A percentile compares a stretch with the other conserved stretches of the same genome.
phyloP scores from a whole-genome alignment of 1,284 basidiomycete genomes.

The Cerioporus squamosus region DNA sequence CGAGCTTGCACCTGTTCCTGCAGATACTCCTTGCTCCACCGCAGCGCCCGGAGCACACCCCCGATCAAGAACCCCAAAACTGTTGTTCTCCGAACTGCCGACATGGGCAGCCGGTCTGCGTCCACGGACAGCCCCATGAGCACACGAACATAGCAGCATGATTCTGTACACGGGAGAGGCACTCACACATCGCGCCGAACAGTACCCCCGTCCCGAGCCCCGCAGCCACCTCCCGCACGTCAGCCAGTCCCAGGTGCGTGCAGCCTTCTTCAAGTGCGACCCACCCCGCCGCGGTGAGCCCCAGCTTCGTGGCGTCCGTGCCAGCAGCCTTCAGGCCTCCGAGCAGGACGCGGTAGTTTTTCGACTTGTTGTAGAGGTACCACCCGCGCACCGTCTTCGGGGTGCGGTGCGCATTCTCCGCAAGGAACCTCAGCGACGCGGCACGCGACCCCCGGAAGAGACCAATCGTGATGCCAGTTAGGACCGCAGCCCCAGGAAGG shows the following conservation, averaged over 20 bases:
- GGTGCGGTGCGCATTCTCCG: slow-evolving; percentile 71
- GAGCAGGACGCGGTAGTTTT: slow-evolving; percentile 83
- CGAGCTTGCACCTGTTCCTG: slow-evolving; percentile 31
- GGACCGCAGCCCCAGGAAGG: slow-evolving; percentile 60
- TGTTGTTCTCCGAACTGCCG: slow-evolving; percentile 50
- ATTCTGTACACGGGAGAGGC: slow-evolving; percentile 7
- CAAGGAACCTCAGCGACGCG: slow-evolving; percentile 52
- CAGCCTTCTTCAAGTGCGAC: slow-evolving; percentile 71
- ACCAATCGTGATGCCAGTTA: slow-evolving; percentile 69
- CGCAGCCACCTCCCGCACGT: slow-evolving; percentile 62
- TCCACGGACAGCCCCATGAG: slow-evolving; percentile 16
- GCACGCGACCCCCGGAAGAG: slow-evolving; percentile 69
- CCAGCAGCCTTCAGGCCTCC: slow-evolving; percentile 74
- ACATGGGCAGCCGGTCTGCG: slow-evolving; percentile 65
- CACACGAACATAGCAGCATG: not conserved
- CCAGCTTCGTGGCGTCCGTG: slow-evolving; percentile 59
- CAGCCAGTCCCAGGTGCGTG: slow-evolving; percentile 47
- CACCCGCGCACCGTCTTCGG: slow-evolving; percentile 84
- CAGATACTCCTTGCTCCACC: slow-evolving; percentile 47
- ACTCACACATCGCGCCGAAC: slow-evolving; percentile 70
- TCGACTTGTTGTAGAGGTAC: slow-evolving; percentile 93
- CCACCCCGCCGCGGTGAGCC: slow-evolving; percentile 60
- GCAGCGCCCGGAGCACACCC: slow-evolving; percentile 53
- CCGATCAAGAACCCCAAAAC: slow-evolving; percentile 60
- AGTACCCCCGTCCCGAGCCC: slow-evolving; percentile 64